A percentile compares a stretch with the other conserved stretches of the same genome.
Conservation (phyloP, 108 stramenopile genomes). For the Discostella pseudostelligera region DNA sequence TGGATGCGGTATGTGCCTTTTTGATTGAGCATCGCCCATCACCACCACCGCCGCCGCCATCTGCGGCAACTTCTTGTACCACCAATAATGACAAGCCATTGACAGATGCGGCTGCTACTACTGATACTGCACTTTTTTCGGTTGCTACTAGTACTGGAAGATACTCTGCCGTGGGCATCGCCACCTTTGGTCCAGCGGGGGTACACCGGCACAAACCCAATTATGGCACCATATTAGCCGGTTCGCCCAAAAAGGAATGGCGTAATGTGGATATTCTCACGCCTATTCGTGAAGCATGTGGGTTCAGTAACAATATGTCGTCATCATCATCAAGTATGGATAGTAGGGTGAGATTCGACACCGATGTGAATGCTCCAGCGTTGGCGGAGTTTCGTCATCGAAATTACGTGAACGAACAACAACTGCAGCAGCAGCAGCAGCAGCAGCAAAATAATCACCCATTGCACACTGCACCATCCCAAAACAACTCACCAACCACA, state of each 20-base stretch:
- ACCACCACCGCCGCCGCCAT: too few relatives aligned
- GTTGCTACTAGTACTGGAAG: slow-evolving; percentile 15
- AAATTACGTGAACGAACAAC: slow-evolving; percentile 2
- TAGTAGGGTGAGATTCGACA: slow-evolving; percentile 78
- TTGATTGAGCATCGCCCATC: slow-evolving; percentile 8
- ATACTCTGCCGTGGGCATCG: slow-evolving; percentile 87
- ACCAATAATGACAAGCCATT: too few relatives aligned
- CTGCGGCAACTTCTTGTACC: too few relatives aligned
- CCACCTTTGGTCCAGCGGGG: slow-evolving; percentile 93
- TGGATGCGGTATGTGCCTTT: slow-evolving; percentile 52
- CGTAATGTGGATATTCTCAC: slow-evolving; percentile 71
- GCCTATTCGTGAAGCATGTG: slow-evolving; percentile 61
- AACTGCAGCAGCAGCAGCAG: not conserved
- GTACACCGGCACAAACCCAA: slow-evolving; percentile 36
- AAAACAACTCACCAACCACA: too few relatives aligned
- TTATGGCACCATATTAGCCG: slow-evolving; percentile 87
- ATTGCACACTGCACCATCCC: too few relatives aligned
- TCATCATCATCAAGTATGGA: not conserved
- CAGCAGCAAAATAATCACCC: not conserved
- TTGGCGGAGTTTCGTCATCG: slow-evolving; percentile 79
- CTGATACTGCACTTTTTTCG: too few relatives aligned
- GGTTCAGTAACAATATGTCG: not conserved
- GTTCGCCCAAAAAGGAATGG: slow-evolving; percentile 92
- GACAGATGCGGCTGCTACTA: too few relatives aligned
- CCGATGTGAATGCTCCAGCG: slow-evolving; percentile 98